Evolutionary conservation across 495 filamentous ascomycete genomes (phyloP).

Genomic region (Aspergillus bridgeri): DNA sequence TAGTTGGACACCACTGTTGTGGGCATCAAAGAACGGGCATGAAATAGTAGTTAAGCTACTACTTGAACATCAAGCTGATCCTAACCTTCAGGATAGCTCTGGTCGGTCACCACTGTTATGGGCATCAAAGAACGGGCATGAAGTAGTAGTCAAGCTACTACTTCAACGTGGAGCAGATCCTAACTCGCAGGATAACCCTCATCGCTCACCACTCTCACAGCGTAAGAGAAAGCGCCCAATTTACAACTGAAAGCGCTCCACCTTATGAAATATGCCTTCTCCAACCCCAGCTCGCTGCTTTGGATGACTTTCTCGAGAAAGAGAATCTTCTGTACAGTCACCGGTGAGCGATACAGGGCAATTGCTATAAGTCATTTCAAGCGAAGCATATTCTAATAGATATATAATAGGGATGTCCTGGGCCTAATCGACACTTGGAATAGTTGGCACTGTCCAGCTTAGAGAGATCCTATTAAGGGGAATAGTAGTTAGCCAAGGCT

Average conservation of each 20-base stretch:
- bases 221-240: too few relatives aligned
- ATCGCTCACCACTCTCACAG: too few relatives aligned
- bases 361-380: neutral
- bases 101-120: too few relatives aligned
- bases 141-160: too few relatives aligned
- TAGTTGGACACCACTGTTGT: too few relatives aligned
- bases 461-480: neutral
- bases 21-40: too few relatives aligned
- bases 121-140: too few relatives aligned
- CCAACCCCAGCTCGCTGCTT: neutral
- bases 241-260: neutral
- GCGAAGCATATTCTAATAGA: neutral
- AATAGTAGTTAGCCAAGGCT: slow-evolving; percentile 5
- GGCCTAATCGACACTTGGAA: neutral
- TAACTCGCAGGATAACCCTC: too few relatives aligned
- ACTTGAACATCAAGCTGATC: too few relatives aligned
- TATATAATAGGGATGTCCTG: neutral
- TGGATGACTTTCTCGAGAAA: slow-evolving; percentile 1
- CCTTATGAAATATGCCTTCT: neutral
- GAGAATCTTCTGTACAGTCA: neutral
- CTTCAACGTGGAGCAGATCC: too few relatives aligned
- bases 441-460: neutral
- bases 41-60: too few relatives aligned
- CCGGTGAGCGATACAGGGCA: neutral
- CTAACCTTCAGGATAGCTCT: too few relatives aligned